Base-by-base conservation (phyloP, 192 early-diverging fungal genomes). In the Coemansia sp. region DNA sequence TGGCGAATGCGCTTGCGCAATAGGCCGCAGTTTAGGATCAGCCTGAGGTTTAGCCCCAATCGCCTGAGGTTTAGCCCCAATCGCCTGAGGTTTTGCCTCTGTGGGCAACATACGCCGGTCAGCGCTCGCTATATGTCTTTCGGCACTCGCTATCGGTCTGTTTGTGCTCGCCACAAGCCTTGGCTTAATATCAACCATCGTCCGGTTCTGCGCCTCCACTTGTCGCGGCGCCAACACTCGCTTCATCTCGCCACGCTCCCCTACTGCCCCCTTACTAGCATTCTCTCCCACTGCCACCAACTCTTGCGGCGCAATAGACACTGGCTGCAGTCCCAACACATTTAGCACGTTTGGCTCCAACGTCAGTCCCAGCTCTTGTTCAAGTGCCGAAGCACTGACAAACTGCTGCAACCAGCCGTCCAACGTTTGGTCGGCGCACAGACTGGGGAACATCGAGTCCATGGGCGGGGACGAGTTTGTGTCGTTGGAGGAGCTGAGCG, bases 321-420 rank as follows among this genome's bases (percentile, higher is more conserved):
- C 60, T 24, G 65, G 37, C 53, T 67, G 27, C 7, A 67, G 59
- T 27, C 58, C 67, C 56, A 79, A 51, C 51, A 74, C 37, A 23
- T 68, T 62, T 11, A 60, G 52, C 23, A 70, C 61, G 54, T 73
- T 54, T 3, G 71, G 21, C 2, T 32, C 43, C 14, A 51, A 59
- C 2, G n/a, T 12, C 43, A 17, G 45, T 22, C 62, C 47, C n/a
- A 55, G 7, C 32, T 6, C 5, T 8, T 35, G 32, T 35, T 35
- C 71, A 15, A 79, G 56, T 0, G 67, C 76, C 0, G 70, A 67
- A 2, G 68, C 58, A 41, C 72, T 74, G 10, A 79, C 77, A 41
- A 70, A 74, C 68, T 79, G 77, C 65, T 79, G 72, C 68, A 79
- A 64, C 77, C 77, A 79, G 23, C 72, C 77, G 39, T 74, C 68